phyloP scores from a whole-genome alignment of 177 flowering plant species.

The Vitis hybrid region DNA sequence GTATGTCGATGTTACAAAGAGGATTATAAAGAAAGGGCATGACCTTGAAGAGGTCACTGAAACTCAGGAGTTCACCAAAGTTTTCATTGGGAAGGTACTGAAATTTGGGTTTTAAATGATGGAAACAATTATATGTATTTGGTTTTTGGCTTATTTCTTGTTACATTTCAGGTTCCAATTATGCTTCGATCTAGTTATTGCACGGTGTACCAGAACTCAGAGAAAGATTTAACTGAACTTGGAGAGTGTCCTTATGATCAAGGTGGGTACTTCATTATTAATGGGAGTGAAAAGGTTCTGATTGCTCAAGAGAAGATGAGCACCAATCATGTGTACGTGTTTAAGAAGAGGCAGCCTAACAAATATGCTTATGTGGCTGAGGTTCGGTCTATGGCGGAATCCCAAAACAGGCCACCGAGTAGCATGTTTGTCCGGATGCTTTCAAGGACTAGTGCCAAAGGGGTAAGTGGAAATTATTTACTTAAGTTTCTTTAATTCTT shows the following conservation, averaged over 20 bases:
- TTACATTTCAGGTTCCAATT: constrained; percentile 72
- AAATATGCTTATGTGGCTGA: constrained; percentile 95
- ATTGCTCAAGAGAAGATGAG: constrained; percentile 99
- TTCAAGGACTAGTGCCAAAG: constrained; percentile 88
- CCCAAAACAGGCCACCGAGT: constrained; percentile 94
- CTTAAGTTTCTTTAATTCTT: constrained; percentile 1
- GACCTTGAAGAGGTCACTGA: constrained; percentile 92
- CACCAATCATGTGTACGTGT: constrained; percentile 97
- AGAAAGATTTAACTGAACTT: constrained; percentile 94
- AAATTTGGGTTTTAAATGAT: not conserved
- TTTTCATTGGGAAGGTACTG: constrained; percentile 89
- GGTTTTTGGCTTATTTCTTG: not conserved
- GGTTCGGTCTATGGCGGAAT: constrained; percentile 95
- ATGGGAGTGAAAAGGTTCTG: constrained; percentile 85
- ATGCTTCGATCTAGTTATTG: constrained; percentile 99
- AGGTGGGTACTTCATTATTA: constrained; percentile 65
- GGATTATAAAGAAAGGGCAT: constrained; percentile 86
- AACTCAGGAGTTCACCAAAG: constrained; percentile 84
- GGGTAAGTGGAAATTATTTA: constrained; percentile 46
- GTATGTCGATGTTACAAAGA: constrained; percentile 90
- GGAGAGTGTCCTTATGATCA: constrained; percentile 85
- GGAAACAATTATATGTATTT: not conserved
- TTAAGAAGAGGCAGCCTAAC: constrained; percentile 97
- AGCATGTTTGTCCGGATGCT: constrained; percentile 99
- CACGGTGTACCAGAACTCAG: constrained; percentile 79